Evolutionary conservation across 208 protist genomes (phyloP).

Genomic region (Angomonas deanei): DNA sequence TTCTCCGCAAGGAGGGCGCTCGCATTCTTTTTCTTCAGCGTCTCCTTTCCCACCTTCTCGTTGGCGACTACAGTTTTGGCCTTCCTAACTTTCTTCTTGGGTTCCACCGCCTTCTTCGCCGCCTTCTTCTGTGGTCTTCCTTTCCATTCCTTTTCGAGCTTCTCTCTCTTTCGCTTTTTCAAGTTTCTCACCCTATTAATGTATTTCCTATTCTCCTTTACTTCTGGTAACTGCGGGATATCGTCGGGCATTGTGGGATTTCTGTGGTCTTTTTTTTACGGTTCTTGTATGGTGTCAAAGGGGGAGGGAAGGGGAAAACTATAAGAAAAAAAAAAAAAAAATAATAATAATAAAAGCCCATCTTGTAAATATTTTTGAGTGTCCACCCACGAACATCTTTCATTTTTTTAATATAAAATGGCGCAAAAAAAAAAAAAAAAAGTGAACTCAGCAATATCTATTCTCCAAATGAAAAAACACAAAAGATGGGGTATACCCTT

Average conservation of each 20-base stretch:
- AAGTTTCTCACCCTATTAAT: conserved; percentile 43
- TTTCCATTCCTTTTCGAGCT: conserved; percentile 2
- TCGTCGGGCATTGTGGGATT: too few relatives aligned
- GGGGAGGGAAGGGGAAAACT: neutral
- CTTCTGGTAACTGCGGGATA: conserved; percentile 22
- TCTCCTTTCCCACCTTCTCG: conserved; percentile 43
- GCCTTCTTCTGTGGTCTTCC: conserved; percentile 12
- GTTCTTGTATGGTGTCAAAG: neutral
- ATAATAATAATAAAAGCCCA: neutral
- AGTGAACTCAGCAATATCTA: neutral
- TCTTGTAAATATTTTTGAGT: neutral
- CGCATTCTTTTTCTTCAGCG: conserved; percentile 49
- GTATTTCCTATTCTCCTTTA: conserved; percentile 58
- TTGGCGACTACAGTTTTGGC: conserved; percentile 37
- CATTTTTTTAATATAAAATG: too few relatives aligned
- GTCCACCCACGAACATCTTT: too few relatives aligned
- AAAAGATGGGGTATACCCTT: too few relatives aligned
- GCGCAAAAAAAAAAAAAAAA: too few relatives aligned
- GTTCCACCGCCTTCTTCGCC: conserved; percentile 5
- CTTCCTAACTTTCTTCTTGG: conserved; percentile 13
- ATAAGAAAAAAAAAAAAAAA: conserved; percentile 1
- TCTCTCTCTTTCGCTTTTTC: conserved; percentile 23
- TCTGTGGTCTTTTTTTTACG: neutral
- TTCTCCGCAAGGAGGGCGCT: conserved; percentile 21
- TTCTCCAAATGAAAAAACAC: neutral